Base-by-base conservation (phyloP, 2,329 filamentous ascomycete species). In the Clonostachys chloroleuca region DNA sequence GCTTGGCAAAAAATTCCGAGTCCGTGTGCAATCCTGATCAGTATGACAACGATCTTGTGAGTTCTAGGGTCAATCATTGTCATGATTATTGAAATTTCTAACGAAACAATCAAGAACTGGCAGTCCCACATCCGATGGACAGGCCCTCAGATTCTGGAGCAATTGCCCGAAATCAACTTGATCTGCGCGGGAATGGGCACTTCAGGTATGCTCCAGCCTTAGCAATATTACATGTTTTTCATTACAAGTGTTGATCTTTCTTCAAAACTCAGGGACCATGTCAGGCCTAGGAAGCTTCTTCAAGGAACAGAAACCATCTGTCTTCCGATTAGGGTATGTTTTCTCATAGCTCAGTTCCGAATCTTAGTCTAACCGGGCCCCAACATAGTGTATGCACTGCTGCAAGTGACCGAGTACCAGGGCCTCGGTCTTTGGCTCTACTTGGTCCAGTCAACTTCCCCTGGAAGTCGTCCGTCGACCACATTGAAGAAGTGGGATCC, bases 131-230 rank as follows among this genome's bases (percentile, higher is more conserved):
- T 77, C 12, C 71, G 70, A 18, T 83, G 79, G 79, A 83, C 80
- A 0, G 80, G 79, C 0, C 75, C 78, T 0, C 80, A 83, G 51
- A 79, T 83, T 14, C 64, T 73, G 42, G 69, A 64, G 46, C 80
- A 83, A 46, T 56, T 82, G 1, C 79, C 79, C 1, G 68, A 79
- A 42, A 79, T 82, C 49, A 76, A 73, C 34, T 56, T 83, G 3
- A 65, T 83, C 14, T 81, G 77, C 49, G 71, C 75, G 2, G 75
- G 75, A 2, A 75, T 83, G 72, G 80, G 80, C 1, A 83, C 78
- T 0, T 74, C 75, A 2, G 73, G 77, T 59, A 70, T 47, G 57
- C 55, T 4, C 5, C 1, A 34, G 7, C 7, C 4, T 37, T 5
- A 4, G 13, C 14, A 33, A 8, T 12, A 24, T 9, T 13, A 7